phyloP scores from a whole-genome alignment of 352 stramenopile genomes.

The Pythium phragmiticola region DNA sequence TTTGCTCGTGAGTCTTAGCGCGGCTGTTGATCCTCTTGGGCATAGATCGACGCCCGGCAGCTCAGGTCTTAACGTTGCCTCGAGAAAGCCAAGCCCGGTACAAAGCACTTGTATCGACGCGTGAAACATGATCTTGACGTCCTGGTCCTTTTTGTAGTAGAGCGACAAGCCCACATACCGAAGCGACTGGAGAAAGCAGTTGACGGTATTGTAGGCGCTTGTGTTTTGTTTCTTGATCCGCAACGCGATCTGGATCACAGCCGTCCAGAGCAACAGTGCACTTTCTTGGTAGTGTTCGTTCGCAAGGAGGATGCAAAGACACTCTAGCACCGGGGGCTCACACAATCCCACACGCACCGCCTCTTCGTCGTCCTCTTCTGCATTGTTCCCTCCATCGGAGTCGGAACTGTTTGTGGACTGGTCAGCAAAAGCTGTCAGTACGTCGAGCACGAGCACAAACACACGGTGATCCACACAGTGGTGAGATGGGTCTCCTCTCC shows the following conservation, averaged over 20 bases:
- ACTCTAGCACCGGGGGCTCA: slow-evolving; percentile 41
- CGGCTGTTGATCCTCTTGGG: background rate
- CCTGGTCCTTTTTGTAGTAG: slow-evolving; percentile 33
- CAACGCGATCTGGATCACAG: slow-evolving; percentile 35
- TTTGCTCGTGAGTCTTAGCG: slow-evolving; percentile 4
- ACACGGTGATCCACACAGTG: slow-evolving; percentile 29
- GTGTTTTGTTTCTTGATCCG: slow-evolving; percentile 37
- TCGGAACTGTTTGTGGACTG: background rate
- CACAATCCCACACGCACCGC: slow-evolving; percentile 33
- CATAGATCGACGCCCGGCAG: background rate
- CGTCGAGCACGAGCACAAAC: slow-evolving; percentile 41
- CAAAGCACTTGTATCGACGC: slow-evolving; percentile 28
- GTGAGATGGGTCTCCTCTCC: slow-evolving; percentile 11
- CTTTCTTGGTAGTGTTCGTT: slow-evolving; percentile 34
- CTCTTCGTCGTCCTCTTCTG: slow-evolving; percentile 33
- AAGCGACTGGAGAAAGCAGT: slow-evolving; percentile 52
- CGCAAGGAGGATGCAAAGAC: slow-evolving; percentile 39
- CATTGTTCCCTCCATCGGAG: background rate
- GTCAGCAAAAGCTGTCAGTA: slow-evolving; percentile 38
- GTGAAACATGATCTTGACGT: slow-evolving; percentile 30
- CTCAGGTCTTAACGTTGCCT: slow-evolving; percentile 11
- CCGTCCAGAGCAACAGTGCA: slow-evolving; percentile 40
- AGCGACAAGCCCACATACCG: slow-evolving; percentile 44
- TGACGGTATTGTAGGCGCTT: slow-evolving; percentile 44
- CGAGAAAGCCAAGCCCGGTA: slow-evolving; percentile 30